Base-by-base conservation (phyloP, 192 early-diverging fungal species). In the Nowakowskiella sp. region DNA sequence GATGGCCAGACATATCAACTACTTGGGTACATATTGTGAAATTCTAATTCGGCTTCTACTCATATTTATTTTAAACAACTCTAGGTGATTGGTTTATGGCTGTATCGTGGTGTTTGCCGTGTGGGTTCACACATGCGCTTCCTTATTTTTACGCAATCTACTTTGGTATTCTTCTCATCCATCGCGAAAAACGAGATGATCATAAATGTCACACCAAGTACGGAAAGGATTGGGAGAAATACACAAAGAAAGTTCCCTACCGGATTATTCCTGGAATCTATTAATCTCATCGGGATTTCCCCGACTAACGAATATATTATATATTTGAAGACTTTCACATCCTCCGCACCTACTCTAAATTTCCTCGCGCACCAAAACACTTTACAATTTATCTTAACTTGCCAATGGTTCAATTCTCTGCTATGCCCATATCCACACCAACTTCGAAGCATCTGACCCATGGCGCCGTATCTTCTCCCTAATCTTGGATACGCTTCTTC, bases 81-180 rank as follows among this genome's bases (percentile, higher is more conserved):
- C 29, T 44, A 73, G 75, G 92, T 32, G 94, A 97, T 74, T 97
- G 91, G 92, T 58, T 95, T 24, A 92, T 87, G 82, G 80, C 84
- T 2, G 67, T 94, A 26, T 77, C 91, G 7, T 92, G 89, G 86
- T 94, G 88, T 58, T 58, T 97, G 42, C 85, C 91, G 7, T 84
- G 85, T 43, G 89, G 91, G 28, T 88, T 92, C 54, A 66, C 53
- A 22, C 74, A 81, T 10, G 76, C 82, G 2, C 76, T 98, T 49
- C 87, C 91, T 26, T 98, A 91, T 77, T 94, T 98, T 73, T 96
- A 96, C 67, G 73, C 83, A 10, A 62, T 85, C 44, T 98, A 96
- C 72, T 98, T 98, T 74, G 81, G 80, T 7, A 82, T 94, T 16
- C 65, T 98, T 28, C 73, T 98, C 25, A 44, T 93, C 44, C 94